A percentile compares a stretch with the other conserved stretches of the same genome.
Conservation (phyloP, 2,329 filamentous ascomycete genomes). For the Arthroderma uncinatum region DNA sequence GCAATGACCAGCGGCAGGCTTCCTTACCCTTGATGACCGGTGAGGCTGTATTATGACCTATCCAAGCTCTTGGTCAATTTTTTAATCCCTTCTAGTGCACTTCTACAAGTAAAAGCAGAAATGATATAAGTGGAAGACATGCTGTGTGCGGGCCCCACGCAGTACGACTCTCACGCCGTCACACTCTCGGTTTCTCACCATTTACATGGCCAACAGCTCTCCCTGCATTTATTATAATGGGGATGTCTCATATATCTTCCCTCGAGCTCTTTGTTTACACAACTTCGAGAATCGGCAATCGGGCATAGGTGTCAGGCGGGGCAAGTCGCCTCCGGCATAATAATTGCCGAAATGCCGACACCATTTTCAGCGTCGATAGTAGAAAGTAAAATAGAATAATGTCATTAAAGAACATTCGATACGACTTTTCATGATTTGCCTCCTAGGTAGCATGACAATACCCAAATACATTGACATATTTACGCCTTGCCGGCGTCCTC, state of each 20-base stretch:
- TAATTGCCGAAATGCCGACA: background rate
- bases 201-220: background rate
- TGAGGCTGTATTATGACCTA: no score
- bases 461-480: background rate
- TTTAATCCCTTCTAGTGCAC: no score
- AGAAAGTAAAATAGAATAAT: background rate
- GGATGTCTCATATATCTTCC: background rate
- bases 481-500: constrained; percentile 49
- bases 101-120: no score
- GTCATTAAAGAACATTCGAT: background rate
- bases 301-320: no score
- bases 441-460: background rate
- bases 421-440: no score
- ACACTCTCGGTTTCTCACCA: background rate
- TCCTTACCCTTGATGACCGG: no score
- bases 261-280: background rate
- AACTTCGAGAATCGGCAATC: background rate
- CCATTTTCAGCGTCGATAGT: background rate
- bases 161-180: no score
- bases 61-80: no score
- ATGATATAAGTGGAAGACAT: no score
- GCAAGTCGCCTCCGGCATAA: background rate
- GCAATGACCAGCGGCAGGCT: no score
- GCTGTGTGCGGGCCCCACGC: no score
- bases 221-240: background rate